phyloP scores from a whole-genome alignment of 352 stramenopile genomes.

The Pythium dissotocum region DNA sequence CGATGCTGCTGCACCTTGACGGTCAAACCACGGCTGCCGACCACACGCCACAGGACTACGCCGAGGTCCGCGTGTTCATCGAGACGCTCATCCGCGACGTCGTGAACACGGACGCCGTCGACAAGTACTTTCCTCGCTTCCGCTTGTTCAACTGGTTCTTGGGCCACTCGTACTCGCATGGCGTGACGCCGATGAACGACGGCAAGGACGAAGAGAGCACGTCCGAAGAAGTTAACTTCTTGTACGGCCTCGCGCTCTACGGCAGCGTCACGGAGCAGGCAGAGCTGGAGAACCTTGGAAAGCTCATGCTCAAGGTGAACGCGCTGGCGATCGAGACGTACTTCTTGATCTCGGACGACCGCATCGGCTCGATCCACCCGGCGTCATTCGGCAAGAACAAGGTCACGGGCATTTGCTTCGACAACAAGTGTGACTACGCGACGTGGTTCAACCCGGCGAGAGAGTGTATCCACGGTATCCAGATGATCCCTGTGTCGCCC shows the following conservation, averaged over 20 bases:
- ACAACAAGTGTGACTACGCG: slow-evolving; percentile 56
- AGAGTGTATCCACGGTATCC: slow-evolving; percentile 79
- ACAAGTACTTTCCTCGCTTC: slow-evolving; percentile 60
- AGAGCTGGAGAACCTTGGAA: slow-evolving; percentile 36
- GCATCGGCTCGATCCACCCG: slow-evolving; percentile 44
- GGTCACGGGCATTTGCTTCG: slow-evolving; percentile 38
- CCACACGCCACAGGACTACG: slow-evolving; percentile 38
- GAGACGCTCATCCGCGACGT: slow-evolving; percentile 55
- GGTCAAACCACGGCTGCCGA: slow-evolving; percentile 35
- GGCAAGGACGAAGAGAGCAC: slow-evolving; percentile 77
- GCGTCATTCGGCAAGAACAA: slow-evolving; percentile 68
- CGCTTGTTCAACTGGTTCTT: slow-evolving; percentile 71
- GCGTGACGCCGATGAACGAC: slow-evolving; percentile 60
- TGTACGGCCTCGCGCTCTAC: slow-evolving; percentile 56
- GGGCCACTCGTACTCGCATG: slow-evolving; percentile 74
- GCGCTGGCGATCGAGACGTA: slow-evolving; percentile 65
- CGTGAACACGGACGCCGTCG: slow-evolving; percentile 38
- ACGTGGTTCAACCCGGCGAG: slow-evolving; percentile 70
- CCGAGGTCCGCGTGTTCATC: slow-evolving; percentile 26
- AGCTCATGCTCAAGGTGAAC: slow-evolving; percentile 64
- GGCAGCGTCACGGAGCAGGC: slow-evolving; percentile 46
- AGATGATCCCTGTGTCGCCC: slow-evolving; percentile 70
- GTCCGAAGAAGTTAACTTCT: slow-evolving; percentile 72
- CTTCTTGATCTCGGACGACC: slow-evolving; percentile 56
- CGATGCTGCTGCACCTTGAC: slow-evolving; percentile 37